A percentile compares a stretch with the other conserved stretches of the same genome.
Conservation (phyloP, 1,284 basidiomycete genomes). For the Sutorius eximius region DNA sequence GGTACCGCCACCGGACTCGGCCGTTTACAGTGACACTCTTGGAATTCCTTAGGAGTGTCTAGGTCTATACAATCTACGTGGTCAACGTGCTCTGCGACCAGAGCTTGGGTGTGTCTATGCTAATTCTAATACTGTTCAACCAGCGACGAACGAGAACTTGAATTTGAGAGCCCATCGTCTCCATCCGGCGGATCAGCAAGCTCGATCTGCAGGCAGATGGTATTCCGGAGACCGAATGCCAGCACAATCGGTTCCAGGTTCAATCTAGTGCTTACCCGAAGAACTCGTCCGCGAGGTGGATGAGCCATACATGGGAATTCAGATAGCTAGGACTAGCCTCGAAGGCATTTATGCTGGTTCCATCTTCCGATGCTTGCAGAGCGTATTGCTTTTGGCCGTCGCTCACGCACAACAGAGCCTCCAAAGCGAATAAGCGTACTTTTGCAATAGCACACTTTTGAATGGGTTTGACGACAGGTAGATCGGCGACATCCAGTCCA, state of each 20-base stretch:
- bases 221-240: background rate
- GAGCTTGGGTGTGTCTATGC: no score
- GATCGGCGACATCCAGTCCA: background rate
- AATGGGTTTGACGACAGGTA: background rate
- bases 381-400: background rate
- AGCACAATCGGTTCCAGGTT: background rate
- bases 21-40: no score
- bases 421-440: background rate
- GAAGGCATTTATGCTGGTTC: background rate
- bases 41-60: background rate
- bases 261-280: background rate
- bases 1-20: no score
- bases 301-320: background rate
- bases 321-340: background rate
- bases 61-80: background rate
- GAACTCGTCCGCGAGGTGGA: background rate
- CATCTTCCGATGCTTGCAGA: background rate
- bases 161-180: background rate
- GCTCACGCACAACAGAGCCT: background rate
- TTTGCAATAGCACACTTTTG: background rate
- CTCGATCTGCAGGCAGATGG: background rate
- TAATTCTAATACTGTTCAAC: background rate
- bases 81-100: background rate
- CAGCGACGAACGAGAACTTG: background rate
- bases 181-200: background rate